A percentile compares a stretch with the other conserved stretches of the same genome.
These are phyloP conservation scores for Xylaria sp. DNA, from an alignment of 2,329 filamentous ascomycete genomes.

Conservation along the genomic window DNA sequence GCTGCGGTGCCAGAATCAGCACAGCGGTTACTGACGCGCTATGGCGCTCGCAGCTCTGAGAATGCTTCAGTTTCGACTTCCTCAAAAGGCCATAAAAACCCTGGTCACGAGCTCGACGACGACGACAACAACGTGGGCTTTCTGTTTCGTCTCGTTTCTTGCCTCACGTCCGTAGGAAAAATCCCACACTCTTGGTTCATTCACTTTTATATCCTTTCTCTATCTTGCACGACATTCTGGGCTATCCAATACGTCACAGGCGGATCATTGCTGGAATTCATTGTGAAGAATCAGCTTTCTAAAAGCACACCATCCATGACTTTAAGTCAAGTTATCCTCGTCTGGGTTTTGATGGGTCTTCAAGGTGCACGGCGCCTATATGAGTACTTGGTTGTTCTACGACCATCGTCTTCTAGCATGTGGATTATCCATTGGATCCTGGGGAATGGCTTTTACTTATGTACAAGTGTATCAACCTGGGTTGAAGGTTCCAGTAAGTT, in stretches of 20 bases:
- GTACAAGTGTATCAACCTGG: conserved; percentile 79
- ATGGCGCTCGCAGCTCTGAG: conserved; percentile 52
- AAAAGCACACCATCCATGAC: conserved; percentile 55
- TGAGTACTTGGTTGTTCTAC: conserved; percentile 71
- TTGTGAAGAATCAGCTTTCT: conserved; percentile 49
- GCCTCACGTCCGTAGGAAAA: conserved; percentile 51
- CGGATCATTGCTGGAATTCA: conserved; percentile 58
- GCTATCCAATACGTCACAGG: conserved; percentile 62
- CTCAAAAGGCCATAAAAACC: not conserved
- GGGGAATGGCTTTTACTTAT: conserved; percentile 77
- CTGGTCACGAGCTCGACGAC: not conserved
- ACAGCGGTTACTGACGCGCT: conserved; percentile 54
- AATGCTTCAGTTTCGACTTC: conserved; percentile 2
- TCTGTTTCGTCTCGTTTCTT: conserved; percentile 40
- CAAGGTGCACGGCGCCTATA: conserved; percentile 78
- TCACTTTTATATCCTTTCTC: conserved; percentile 81
- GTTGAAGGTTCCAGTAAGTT: conserved; percentile 75
- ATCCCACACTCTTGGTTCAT: conserved; percentile 90
- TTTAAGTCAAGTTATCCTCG: conserved; percentile 65
- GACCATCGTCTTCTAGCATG: conserved; percentile 77
- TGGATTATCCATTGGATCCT: conserved; percentile 83
- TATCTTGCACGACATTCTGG: conserved; percentile 77
- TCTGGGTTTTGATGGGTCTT: conserved; percentile 74
- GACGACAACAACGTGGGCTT: conserved; percentile 18
- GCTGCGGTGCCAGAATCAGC: conserved; percentile 52